These are phyloP conservation scores for Corylus avellana DNA, from an alignment of 306 rosid species.

Conservation along the genomic window DNA sequence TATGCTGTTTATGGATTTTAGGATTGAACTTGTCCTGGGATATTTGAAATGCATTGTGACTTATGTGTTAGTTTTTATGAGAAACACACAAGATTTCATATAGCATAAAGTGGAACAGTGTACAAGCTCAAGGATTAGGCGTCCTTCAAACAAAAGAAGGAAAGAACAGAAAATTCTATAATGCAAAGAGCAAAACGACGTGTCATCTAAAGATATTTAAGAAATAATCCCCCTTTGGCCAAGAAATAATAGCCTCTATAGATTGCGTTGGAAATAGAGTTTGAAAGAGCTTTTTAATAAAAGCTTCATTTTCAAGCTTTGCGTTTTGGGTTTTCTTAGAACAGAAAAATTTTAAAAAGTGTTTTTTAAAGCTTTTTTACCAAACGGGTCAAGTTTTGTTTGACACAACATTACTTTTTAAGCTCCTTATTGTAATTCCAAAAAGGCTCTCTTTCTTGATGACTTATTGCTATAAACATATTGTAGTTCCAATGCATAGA, in stretches of 20 bases:
- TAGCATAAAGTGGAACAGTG: neutral
- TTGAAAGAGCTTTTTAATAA: too few species aligned
- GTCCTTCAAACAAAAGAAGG: neutral
- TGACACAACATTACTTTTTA: too few species aligned
- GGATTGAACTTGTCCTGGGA: neutral
- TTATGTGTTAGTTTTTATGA: neutral
- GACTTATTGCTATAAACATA: neutral
- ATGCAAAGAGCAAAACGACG: neutral
- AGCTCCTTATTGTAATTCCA: too few species aligned
- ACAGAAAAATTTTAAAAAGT: too few species aligned
- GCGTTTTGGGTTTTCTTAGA: too few species aligned
- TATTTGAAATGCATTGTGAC: neutral
- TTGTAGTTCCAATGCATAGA: neutral
- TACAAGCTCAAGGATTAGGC: neutral
- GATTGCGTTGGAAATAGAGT: too few species aligned
- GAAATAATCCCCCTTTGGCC: neutral
- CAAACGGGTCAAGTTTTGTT: too few species aligned
- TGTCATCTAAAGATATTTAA: neutral
- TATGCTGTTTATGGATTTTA: neutral
- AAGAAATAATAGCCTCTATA: neutral
- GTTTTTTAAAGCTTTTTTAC: too few species aligned
- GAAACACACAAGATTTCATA: neutral
- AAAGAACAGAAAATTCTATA: neutral
- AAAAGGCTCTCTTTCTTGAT: neutral
- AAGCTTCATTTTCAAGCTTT: too few species aligned